These are phyloP conservation scores for Tuber umbilicatum DNA, from an alignment of 495 filamentous ascomycete genomes.

Conservation along the genomic window DNA sequence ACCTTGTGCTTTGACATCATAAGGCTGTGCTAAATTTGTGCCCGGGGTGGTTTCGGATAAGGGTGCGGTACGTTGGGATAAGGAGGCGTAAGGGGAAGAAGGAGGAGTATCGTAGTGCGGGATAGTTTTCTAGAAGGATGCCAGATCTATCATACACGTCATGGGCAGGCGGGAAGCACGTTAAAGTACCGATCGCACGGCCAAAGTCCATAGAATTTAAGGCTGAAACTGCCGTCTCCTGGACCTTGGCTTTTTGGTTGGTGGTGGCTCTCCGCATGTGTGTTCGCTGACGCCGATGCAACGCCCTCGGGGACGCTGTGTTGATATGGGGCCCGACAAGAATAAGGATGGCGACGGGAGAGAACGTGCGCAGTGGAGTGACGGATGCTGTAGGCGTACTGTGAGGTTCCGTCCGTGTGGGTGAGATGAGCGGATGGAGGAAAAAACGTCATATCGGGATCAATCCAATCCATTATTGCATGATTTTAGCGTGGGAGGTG, in stretches of 20 bases:
- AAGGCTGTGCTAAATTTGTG: neutral
- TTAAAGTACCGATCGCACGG: neutral
- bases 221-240: neutral
- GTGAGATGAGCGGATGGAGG: neutral
- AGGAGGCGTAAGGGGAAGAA: neutral
- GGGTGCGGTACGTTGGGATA: neutral
- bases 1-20: neutral
- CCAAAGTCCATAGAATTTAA: neutral
- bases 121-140: neutral
- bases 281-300: neutral
- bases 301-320: neutral
- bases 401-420: neutral
- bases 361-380: neutral
- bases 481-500: neutral
- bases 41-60: neutral
- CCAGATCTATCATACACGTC: neutral
- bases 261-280: neutral
- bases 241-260: neutral
- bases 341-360: neutral
- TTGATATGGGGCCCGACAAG: neutral
- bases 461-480: neutral
- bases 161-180: neutral
- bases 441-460: neutral
- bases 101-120: neutral
- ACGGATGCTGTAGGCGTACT: neutral